These are phyloP conservation scores for Neoarthrinium moseri DNA, from an alignment of 2,329 filamentous ascomycete genomes.

Conservation along the genomic window DNA sequence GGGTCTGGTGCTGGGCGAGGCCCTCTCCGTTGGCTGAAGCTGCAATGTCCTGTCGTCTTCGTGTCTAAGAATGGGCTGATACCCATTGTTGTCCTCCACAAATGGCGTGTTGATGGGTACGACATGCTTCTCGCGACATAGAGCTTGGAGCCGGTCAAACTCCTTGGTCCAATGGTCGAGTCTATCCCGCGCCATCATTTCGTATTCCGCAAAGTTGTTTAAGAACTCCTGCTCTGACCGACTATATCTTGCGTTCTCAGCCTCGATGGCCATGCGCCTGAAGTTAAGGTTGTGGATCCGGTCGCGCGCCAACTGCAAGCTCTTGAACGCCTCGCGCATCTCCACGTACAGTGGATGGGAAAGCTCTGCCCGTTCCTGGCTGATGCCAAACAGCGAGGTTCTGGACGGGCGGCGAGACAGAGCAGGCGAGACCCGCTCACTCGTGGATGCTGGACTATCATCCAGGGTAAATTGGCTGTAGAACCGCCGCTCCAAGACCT, in stretches of 20 bases:
- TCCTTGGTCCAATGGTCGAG: constrained; percentile 32
- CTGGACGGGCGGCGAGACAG: constrained; percentile 15
- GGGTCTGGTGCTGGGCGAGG: background rate
- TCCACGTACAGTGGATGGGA: constrained; percentile 46
- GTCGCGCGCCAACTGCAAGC: constrained; percentile 47
- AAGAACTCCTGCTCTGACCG: constrained; percentile 43
- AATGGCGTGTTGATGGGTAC: constrained; percentile 32
- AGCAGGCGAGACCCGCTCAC: constrained; percentile 11
- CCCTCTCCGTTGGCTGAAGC: too few relatives aligned
- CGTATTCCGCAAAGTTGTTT: constrained; percentile 37
- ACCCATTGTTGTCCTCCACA: background rate
- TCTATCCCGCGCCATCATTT: constrained; percentile 29
- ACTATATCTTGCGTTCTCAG: constrained; percentile 19
- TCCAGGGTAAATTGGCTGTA: constrained; percentile 18
- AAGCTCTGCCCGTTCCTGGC: constrained; percentile 33
- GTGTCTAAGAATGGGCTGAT: too few relatives aligned
- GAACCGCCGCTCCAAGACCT: constrained; percentile 23
- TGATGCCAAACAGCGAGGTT: constrained; percentile 25
- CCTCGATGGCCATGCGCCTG: constrained; percentile 28
- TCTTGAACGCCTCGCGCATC: constrained; percentile 40
- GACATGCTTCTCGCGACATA: constrained; percentile 39
- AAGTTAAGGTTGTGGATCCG: constrained; percentile 42
- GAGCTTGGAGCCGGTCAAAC: constrained; percentile 32
- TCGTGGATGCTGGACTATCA: constrained; percentile 7
- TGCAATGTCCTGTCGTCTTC: too few relatives aligned